Percentiles rank a stretch among this genome's conserved stretches.
phyloP scores from a whole-genome alignment of 805 yeast genomes.

The Alloascoidea africana region DNA sequence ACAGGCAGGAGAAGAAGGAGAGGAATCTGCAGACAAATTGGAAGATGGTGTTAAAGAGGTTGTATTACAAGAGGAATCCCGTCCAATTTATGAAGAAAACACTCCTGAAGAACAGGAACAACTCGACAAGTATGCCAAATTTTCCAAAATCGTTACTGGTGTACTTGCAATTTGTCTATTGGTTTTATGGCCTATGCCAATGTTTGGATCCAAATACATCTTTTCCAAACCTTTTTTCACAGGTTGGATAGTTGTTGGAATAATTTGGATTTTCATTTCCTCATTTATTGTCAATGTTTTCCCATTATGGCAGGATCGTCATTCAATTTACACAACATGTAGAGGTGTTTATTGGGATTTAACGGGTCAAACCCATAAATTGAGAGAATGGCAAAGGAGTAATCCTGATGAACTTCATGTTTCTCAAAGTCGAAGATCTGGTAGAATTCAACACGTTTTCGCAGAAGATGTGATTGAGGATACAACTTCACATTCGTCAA shows the following conservation, averaged over 20 bases:
- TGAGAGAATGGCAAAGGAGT: slow-evolving; percentile 58
- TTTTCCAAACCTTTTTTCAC: slow-evolving; percentile 69
- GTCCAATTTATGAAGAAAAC: slow-evolving; percentile 11
- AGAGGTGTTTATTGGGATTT: slow-evolving; percentile 82
- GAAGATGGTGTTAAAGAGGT: slow-evolving; percentile 31
- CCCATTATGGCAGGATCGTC: slow-evolving; percentile 65
- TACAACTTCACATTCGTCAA: too few species aligned
- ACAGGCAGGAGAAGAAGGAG: slow-evolving; percentile 12
- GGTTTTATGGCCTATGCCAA: slow-evolving; percentile 87
- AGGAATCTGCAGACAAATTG: slow-evolving; percentile 20
- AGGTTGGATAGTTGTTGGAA: slow-evolving; percentile 76
- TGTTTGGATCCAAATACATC: slow-evolving; percentile 70
- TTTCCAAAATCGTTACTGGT: slow-evolving; percentile 45
- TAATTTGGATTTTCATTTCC: slow-evolving; percentile 62
- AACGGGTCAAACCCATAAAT: slow-evolving; percentile 59
- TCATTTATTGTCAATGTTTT: slow-evolving; percentile 41
- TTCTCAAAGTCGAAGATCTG: background rate
- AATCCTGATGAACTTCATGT: slow-evolving; percentile 60
- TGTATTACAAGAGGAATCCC: too few species aligned
- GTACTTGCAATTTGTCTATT: slow-evolving; percentile 47
- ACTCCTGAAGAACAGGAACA: slow-evolving; percentile 32
- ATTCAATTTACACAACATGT: slow-evolving; percentile 42
- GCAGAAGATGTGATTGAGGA: too few species aligned
- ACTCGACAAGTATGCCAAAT: slow-evolving; percentile 41
- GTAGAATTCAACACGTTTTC: too few species aligned